Evolutionary conservation across 768 basidiomycete genomes (phyloP), one percentile per base, ranked within the genome.

Genomic region (Macrolepiota fuliginosa): DNA sequence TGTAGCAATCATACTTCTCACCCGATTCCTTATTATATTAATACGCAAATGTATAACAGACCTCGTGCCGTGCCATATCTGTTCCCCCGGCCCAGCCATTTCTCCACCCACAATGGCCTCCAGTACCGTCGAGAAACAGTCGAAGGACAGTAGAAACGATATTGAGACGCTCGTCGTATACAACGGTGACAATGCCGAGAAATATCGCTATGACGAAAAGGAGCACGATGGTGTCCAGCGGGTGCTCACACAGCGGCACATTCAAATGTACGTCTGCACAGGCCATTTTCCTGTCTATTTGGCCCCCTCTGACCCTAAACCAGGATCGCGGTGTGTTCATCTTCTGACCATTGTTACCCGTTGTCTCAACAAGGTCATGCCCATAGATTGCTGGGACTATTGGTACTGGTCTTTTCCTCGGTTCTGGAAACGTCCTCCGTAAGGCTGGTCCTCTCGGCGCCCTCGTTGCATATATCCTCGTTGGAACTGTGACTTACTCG

Each of bases 191-290:
- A 32, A 32, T 7, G 29, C 29, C 7, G 29, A 32, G 3, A 77
- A 78, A 35, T 76, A 77, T 71, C 75, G 78, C 47, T 82, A 88
- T 62, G 83, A 87, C 64, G 79, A 75, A 15, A 79, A 82, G 56
- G 87, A 89, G 68, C 74, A 86, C 54, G 90, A 91, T 68, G 79
- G 78, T 32, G 88, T 92, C 4, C 90, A 91, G 67, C 82, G 90
- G 29, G 82, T 82, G 39, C 80, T 91, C 36, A 85, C 89, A 73
- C 88, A 90, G 72, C 83, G 89, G 29, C 89, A 91, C 83, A 85
- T 89, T 13, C 90, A 91, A 70, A 91, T 91, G 89, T 86, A 67
- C 56, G 83, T 74, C 59, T 36, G 29, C 29, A 52, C 46, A 22
- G 19, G 11, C 24, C 15, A 22, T 17, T 27, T 37, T 24, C 50